Conservation (phyloP, 345 rosid species). For the Gossypium rotundifolium region DNA sequence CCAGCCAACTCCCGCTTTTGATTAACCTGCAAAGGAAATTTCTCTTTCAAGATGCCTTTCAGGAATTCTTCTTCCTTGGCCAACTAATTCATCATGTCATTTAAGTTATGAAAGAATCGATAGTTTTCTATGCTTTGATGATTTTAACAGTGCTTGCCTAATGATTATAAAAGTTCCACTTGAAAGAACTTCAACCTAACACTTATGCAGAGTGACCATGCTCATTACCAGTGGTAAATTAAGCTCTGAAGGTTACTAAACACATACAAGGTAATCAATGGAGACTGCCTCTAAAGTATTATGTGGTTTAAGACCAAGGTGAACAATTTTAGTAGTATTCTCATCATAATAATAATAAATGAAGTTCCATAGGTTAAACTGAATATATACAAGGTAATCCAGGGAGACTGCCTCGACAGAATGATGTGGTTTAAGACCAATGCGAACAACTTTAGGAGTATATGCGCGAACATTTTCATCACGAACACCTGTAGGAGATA, state of each 20-base stretch:
- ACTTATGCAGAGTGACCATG: neutral
- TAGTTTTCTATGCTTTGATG: neutral
- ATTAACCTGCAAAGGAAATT: constrained; percentile 52
- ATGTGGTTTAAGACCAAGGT: constrained; percentile 89
- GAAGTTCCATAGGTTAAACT: neutral
- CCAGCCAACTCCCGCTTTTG: constrained; percentile 57
- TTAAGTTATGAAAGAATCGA: neutral
- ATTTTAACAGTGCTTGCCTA: neutral
- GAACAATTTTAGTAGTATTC: constrained; percentile 79
- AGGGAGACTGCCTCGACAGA: constrained; percentile 71
- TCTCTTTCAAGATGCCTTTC: constrained; percentile 4
- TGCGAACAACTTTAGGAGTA: constrained; percentile 84
- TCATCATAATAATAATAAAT: constrained; percentile 9
- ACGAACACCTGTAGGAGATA: constrained; percentile 51
- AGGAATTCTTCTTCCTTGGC: neutral
- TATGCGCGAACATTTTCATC: constrained; percentile 67
- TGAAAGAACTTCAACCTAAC: neutral
- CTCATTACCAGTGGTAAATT: neutral
- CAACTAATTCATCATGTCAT: neutral
- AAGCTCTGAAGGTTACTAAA: constrained; percentile 10
- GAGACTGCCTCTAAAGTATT: constrained; percentile 71
- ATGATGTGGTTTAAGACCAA: constrained; percentile 94
- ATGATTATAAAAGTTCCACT: neutral
- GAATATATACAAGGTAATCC: constrained; percentile 80
- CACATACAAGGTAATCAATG: constrained; percentile 81